A percentile compares a stretch with the other conserved stretches of the same genome.
phyloP scores from a whole-genome alignment of 208 protist species.

The Strigomonas culicis region DNA sequence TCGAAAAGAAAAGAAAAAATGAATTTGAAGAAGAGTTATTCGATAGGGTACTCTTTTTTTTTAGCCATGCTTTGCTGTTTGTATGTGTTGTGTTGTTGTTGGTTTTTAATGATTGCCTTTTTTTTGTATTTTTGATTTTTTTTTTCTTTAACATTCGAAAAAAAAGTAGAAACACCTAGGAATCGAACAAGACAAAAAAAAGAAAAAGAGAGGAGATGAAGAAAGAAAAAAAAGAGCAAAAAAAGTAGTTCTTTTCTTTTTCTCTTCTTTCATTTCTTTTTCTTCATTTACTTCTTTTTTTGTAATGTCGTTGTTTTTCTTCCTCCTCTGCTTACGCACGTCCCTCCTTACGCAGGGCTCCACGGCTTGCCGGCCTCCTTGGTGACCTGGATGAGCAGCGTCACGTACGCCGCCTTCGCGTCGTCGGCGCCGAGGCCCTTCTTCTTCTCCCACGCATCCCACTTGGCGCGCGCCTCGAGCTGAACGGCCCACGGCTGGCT shows the following conservation, averaged over 20 bases:
- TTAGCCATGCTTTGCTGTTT: background rate
- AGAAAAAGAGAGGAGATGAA: slow-evolving; percentile 8
- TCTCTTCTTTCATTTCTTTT: background rate
- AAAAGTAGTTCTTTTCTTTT: slow-evolving; percentile 6
- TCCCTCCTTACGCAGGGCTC: slow-evolving; percentile 31
- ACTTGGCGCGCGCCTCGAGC: slow-evolving; percentile 93
- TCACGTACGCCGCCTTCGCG: slow-evolving; percentile 90
- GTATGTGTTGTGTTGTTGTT: background rate
- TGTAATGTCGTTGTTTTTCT: background rate
- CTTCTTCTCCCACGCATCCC: slow-evolving; percentile 88
- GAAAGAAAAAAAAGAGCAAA: slow-evolving; percentile 8
- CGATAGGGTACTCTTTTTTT: background rate
- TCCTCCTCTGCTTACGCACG: background rate
- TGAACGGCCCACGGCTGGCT: slow-evolving; percentile 90
- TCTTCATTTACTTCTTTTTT: background rate
- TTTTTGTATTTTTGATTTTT: slow-evolving; percentile 1
- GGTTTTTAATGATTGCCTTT: background rate
- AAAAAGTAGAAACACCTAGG: background rate
- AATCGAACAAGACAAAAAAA: background rate
- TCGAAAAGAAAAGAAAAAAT: slow-evolving; percentile 6
- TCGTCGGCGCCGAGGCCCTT: slow-evolving; percentile 91
- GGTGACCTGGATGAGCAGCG: slow-evolving; percentile 56
- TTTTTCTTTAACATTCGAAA: background rate
- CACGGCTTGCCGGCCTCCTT: slow-evolving; percentile 54
- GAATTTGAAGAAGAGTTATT: too few relatives aligned